Evolutionary conservation across 371 early-diverging fungal species (phyloP), one percentile per base, ranked within the genome.

Genomic region (Rhizopus microsporus): DNA sequence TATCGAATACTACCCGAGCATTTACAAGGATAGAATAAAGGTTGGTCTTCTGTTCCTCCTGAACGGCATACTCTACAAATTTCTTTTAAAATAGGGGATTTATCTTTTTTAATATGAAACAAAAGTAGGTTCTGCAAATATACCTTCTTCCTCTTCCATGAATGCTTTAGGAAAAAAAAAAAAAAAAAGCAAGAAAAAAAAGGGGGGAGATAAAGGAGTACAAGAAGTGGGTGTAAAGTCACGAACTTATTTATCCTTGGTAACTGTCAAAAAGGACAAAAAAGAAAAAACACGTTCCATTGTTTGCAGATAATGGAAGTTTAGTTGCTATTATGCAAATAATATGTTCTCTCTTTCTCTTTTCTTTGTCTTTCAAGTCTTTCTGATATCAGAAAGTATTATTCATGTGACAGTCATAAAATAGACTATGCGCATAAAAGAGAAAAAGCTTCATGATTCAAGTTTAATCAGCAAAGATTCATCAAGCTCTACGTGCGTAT

Each of bases 1-100:
- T 82, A 88, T 48, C 84, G 83, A 74, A 96, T 96, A 69, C 91
- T 91, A 17, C 97, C 97, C 10, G 95, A 85, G 80, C 97, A 96
- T 75, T 91, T 90, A 75, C 97, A 96, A 7, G 97, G 97, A 69
- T 92, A 83, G 70, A 87, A 95, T 38, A 96, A 78, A 31, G 95
- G 96, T 48, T 92, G 85, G 4, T 91, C 90, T 4, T 69, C 65
- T 12, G 92, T 88, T 12, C 75, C 89, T 46, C 88, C 91, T 40
- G 85, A 80, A 23, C 96, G 92, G 56, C 97, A 96, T 13, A 96
- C 95, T 64, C 97, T 87, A 74, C 97, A 96, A 43, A 95, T 88
- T 65, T 89, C 86, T 52, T 44, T 5, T 44, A 2, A 23, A 23
- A 23, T 23, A 23, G 23, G 23, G 23, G 2, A 23, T 23, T 23